A percentile compares a stretch with the other conserved stretches of the same genome.
Conservation (phyloP, 179 eudicot species). For the Beta macrorhiza region DNA sequence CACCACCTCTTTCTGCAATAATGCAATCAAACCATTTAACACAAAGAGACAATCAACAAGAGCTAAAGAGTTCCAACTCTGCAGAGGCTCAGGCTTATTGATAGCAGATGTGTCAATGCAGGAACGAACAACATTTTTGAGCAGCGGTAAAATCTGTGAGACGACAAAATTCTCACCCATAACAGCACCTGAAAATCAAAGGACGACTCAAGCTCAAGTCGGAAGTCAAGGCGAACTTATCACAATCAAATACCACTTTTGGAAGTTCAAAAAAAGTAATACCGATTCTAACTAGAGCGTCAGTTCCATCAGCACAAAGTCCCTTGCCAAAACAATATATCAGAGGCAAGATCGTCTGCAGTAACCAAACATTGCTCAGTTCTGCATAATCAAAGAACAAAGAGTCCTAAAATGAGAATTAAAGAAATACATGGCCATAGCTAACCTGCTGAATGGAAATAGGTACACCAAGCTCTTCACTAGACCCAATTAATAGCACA, state of each 20-base stretch:
- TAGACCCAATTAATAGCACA: conserved; percentile 86
- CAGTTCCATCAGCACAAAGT: conserved; percentile 76
- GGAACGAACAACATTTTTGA: conserved; percentile 56
- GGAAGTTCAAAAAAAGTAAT: conserved; percentile 20
- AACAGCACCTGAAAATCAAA: conserved; percentile 63
- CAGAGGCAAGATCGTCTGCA: conserved; percentile 89
- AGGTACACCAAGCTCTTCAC: conserved; percentile 96
- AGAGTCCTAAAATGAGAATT: conserved; percentile 11
- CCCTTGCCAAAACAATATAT: conserved; percentile 89
- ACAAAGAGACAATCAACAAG: conserved; percentile 69
- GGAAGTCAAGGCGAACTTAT: conserved; percentile 9
- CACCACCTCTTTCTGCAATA: conserved; percentile 59
- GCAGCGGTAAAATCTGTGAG: conserved; percentile 70
- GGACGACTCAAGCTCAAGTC: conserved; percentile 6
- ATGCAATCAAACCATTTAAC: conserved; percentile 62
- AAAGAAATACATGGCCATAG: conserved; percentile 1
- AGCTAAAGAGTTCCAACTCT: conserved; percentile 83
- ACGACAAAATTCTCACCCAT: conserved; percentile 71
- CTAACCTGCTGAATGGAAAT: conserved; percentile 82
- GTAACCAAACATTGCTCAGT: conserved; percentile 29
- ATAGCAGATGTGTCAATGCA: conserved; percentile 57
- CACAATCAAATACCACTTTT: conserved; percentile 13
- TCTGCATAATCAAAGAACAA: not conserved
- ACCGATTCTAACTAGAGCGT: conserved; percentile 92
- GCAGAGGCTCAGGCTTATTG: conserved; percentile 79